Evolutionary conservation across 1,139 yeast species (phyloP).

Genomic region (Casaregolazyma suthepensis): DNA sequence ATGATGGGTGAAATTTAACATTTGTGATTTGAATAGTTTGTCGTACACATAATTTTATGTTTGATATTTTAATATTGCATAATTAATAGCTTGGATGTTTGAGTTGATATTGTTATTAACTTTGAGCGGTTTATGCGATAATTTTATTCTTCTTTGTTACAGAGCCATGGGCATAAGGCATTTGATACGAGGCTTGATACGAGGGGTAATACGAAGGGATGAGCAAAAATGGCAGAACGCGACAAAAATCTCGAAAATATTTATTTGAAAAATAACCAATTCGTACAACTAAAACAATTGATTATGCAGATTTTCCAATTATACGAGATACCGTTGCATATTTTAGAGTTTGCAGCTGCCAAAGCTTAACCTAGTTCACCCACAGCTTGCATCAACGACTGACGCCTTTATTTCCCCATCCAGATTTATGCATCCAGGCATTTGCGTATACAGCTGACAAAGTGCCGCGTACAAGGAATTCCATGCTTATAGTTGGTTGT

Average conservation of each 20-base stretch:
- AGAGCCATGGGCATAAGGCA: not conserved
- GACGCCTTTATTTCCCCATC: not conserved
- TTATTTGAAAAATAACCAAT: not conserved
- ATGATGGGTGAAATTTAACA: not conserved
- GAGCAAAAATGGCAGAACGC: not conserved
- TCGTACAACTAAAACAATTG: not conserved
- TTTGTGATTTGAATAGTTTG: slow-evolving; percentile 1
- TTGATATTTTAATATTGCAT: not conserved
- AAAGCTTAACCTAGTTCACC: not conserved
- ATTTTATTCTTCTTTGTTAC: not conserved
- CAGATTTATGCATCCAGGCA: not conserved
- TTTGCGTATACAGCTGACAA: not conserved
- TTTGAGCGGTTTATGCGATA: not conserved
- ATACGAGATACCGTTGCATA: not conserved
- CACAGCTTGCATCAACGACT: not conserved
- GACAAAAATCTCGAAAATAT: no score
- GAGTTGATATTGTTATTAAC: not conserved
- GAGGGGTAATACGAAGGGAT: not conserved
- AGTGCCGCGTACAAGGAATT: not conserved
- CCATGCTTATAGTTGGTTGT: not conserved
- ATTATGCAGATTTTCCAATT: not conserved
- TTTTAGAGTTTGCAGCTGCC: not conserved
- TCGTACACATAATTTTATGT: not conserved
- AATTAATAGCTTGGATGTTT: not conserved
- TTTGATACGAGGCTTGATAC: no score